Conservation (phyloP, 2,329 filamentous ascomycete species). For the Trichoderma simmonsii region DNA sequence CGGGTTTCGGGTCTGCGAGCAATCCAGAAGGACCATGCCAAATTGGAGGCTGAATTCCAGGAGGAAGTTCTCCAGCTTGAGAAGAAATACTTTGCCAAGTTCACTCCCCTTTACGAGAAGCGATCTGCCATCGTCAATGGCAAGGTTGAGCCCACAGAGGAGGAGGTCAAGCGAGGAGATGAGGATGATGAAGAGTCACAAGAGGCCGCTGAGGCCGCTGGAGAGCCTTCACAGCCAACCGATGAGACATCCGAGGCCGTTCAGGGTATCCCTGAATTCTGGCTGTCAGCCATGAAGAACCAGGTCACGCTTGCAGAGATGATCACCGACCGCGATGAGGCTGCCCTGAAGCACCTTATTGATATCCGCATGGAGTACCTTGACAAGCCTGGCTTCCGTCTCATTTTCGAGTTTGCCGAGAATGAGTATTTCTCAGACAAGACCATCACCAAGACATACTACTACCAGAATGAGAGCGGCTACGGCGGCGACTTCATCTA, state of each 20-base stretch:
- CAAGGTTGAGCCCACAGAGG: constrained; percentile 75
- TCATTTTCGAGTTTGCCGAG: constrained; percentile 94
- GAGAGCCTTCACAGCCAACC: constrained; percentile 54
- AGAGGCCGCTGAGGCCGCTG: constrained; percentile 65
- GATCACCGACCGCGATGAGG: constrained; percentile 97
- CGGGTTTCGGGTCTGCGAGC: constrained; percentile 95
- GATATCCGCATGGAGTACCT: constrained; percentile 99
- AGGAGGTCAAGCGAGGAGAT: constrained; percentile 84
- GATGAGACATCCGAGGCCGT: constrained; percentile 56
- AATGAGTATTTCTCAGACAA: constrained; percentile 99
- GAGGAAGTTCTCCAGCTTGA: constrained; percentile 96
- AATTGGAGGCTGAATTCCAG: constrained; percentile 97
- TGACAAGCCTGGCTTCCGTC: constrained; percentile 93
- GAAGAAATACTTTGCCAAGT: constrained; percentile 99
- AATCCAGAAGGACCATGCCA: constrained; percentile 97
- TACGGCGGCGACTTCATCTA: constrained; percentile 99
- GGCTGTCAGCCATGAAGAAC: constrained; percentile 99
- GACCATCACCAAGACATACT: constrained; percentile 96
- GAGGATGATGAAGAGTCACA: constrained; percentile 67
- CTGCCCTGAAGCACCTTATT: constrained; percentile 80
- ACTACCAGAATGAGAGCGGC: constrained; percentile 96
- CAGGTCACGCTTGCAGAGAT: constrained; percentile 95
- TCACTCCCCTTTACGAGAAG: constrained; percentile 95
- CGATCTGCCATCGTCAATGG: constrained; percentile 92
- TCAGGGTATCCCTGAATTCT: constrained; percentile 95